A percentile compares a stretch with the other conserved stretches of the same genome.
Conservation (phyloP, 2,329 filamentous ascomycete species). For the Apiospora malaysiana region DNA sequence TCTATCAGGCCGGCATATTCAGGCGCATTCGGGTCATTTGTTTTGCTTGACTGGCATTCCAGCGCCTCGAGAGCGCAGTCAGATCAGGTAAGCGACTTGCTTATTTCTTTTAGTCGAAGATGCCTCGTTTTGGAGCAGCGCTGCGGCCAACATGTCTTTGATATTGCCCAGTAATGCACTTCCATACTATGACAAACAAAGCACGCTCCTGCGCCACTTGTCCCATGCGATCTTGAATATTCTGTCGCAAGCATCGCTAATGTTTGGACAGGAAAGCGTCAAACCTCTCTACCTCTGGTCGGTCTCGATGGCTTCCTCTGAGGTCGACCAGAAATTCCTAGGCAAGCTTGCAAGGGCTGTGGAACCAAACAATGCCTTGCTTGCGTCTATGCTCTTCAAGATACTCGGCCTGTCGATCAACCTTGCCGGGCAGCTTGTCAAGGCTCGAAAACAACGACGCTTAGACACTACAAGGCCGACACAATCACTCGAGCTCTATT, state of each 20-base stretch:
- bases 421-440: conserved; percentile 81
- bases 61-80: neutral
- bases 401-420: conserved; percentile 89
- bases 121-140: neutral
- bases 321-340: conserved; percentile 97
- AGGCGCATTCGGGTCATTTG: neutral
- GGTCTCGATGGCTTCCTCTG: conserved; percentile 83
- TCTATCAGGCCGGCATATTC: neutral
- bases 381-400: conserved; percentile 86
- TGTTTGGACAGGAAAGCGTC: neutral
- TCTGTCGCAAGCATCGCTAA: neutral
- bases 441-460: conserved; percentile 81
- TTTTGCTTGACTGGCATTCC: neutral
- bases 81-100: neutral
- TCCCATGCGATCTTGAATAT: neutral
- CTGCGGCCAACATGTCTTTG: neutral
- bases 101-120: neutral
- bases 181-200: neutral
- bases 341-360: conserved; percentile 85
- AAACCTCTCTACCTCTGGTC: neutral
- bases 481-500: conserved; percentile 80
- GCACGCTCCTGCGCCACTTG: neutral
- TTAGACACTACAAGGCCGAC: conserved; percentile 81
- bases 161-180: neutral
- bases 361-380: conserved; percentile 75